Base-by-base conservation (phyloP, 2,329 filamentous ascomycete species). In the Diaporthe eres region DNA sequence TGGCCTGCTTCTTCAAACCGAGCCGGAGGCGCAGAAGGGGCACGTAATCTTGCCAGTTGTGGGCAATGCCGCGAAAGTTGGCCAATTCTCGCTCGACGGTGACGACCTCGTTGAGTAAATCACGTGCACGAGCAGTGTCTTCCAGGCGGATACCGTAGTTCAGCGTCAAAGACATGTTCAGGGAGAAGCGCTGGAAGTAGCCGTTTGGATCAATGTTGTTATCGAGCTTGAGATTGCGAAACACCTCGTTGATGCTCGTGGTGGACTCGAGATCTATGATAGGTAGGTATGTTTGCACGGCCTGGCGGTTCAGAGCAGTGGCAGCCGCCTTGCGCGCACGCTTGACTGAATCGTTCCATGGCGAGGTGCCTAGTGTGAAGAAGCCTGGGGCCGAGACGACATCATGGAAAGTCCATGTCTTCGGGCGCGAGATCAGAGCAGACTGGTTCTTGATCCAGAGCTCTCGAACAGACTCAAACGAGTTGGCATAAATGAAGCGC, bases 1-100 rank as follows among this genome's bases (percentile, higher is more conserved):
- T 25, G n/a, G 57, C 57, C 57, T n/a, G 31, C 34, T 60, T 39
- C 34, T 60, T 39, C 8, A 60, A 15, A 0, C 57, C 57, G 4
- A 34, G 57, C 57, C 57, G 7, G 57, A 60, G 34, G 31, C 57
- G 57, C 57, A 60, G 57, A 39, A 60, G 31, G 57, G 57, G 57
- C 57, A 60, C 57, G 19, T 60, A 60, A 17, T 60, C 57, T 39
- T 60, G 57, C 34, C 57, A 60, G 57, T 60, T 60, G 57, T 60
- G 57, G 19, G 31, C 57, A 60, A 60, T 37, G 2, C 57, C 57
- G 19, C 57, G 57, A 10, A 60, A n/a, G 57, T 60, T 60, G 57
- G 31, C 57, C 57, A 60, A 1, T 60, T 60, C 57, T 39, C 57
- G 31, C 22, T 60, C 57, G 19, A 60, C 57, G 57, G 57, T n/a